Evolutionary conservation across 805 yeast genomes (phyloP), one percentile per base, ranked within the genome.

Genomic region (Metschnikowia shivogae): DNA sequence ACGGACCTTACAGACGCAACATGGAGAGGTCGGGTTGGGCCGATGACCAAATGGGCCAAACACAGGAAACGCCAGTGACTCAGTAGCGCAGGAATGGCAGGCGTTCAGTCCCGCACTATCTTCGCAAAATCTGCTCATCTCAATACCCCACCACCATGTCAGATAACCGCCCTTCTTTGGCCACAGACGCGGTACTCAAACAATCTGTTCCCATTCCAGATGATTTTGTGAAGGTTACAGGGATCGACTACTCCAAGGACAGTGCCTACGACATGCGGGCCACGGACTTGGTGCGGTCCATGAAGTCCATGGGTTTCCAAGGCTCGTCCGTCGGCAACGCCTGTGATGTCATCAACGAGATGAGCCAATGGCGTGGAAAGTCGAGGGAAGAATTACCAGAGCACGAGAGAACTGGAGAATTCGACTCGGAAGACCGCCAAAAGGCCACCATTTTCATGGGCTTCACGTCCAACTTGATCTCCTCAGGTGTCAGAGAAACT

Each of bases 241-340:
- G 99, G 46, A 81, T 93, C 41, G 97, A 93, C 67, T 93, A 92
- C 68, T 82, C 92, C 37, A 76, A 81, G 56, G 84, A 86, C 34
- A 79, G 77, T 42, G 86, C 92, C 45, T 78, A 77, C 55, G 81
- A 90, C 65, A 81, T 87, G 78, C 72, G 76, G 36, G 99, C 98
- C 34, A 73, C 76, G 11, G 90, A 87, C 58, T 72, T 93, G 53
- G 77, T 93, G 52, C 73, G 72, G 29, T 80, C 92, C 28, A 93
- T 95, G 99, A 82, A 74, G 57, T 82, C 81, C 32, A 93, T 95
- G 97, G 99, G 99, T 6, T 93, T 92, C 73, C 99, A 93, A 71
- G 99, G 95, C 8, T 80, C 90, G 6, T 77, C 92, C 6, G 76
- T 93, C 38, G 83, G 89, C 28, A 75, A 81, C 55, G 97, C 97